These are phyloP conservation scores for Avena insularis DNA, from an alignment of 176 grass and related monocot genomes.

Conservation along the genomic window DNA sequence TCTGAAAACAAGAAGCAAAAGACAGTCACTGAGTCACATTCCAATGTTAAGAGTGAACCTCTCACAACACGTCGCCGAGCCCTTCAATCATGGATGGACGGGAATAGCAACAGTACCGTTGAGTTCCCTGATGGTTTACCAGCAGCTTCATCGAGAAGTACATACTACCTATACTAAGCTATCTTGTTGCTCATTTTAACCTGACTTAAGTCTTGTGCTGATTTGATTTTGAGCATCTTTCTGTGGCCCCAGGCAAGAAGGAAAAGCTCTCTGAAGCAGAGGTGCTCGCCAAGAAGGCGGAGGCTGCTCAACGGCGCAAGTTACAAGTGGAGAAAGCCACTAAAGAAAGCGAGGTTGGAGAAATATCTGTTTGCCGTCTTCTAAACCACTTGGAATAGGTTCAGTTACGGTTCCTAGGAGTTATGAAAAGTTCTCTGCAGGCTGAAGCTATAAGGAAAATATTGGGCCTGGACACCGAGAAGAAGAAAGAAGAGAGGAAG, in stretches of 20 bases:
- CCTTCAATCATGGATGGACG: slow-evolving; percentile 79
- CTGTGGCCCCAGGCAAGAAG: slow-evolving; percentile 62
- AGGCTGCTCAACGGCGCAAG: slow-evolving; percentile 73
- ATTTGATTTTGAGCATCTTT: slow-evolving; percentile 27
- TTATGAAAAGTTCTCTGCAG: slow-evolving; percentile 42
- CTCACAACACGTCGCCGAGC: slow-evolving; percentile 76
- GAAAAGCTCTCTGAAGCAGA: slow-evolving; percentile 73
- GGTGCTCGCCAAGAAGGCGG: slow-evolving; percentile 73
- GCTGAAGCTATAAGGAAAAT: slow-evolving; percentile 95
- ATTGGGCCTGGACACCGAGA: slow-evolving; percentile 85
- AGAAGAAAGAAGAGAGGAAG: slow-evolving; percentile 98
- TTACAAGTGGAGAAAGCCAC: slow-evolving; percentile 80
- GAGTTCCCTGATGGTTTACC: slow-evolving; percentile 76
- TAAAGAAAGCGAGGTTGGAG: slow-evolving; percentile 70
- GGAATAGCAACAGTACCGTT: slow-evolving; percentile 51
- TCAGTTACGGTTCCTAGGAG: slow-evolving; percentile 11
- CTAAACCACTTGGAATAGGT: not conserved
- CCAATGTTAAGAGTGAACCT: slow-evolving; percentile 55
- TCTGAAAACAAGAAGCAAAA: slow-evolving; percentile 51
- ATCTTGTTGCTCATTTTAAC: not conserved
- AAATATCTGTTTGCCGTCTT: not conserved
- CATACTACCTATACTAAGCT: slow-evolving; percentile 7
- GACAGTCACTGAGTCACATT: slow-evolving; percentile 27
- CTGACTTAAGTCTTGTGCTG: not conserved
- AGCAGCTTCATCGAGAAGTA: slow-evolving; percentile 69